Conservation (phyloP, 352 stramenopile species). For the Globisporangium uncinulatum region DNA sequence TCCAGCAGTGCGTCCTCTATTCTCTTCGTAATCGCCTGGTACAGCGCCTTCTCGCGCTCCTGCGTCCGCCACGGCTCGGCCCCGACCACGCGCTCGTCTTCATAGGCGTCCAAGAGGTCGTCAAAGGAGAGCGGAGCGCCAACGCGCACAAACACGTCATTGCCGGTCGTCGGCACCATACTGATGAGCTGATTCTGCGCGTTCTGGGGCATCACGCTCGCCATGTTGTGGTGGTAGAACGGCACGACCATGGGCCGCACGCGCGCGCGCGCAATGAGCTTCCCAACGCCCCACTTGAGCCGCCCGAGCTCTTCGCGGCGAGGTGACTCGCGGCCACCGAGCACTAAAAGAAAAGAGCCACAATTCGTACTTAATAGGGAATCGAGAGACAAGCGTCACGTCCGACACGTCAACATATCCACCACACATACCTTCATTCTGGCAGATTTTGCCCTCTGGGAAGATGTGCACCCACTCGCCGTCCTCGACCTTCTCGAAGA, state of each 20-base stretch:
- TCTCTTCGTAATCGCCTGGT: constrained; percentile 81
- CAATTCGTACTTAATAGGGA: background rate
- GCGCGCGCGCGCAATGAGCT: constrained; percentile 74
- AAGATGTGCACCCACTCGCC: constrained; percentile 87
- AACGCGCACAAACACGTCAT: constrained; percentile 53
- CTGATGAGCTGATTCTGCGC: constrained; percentile 65
- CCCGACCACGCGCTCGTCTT: constrained; percentile 36
- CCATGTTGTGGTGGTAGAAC: constrained; percentile 86
- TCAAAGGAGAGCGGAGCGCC: constrained; percentile 79
- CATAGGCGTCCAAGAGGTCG: constrained; percentile 68
- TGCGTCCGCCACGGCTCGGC: constrained; percentile 50
- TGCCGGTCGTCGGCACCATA: constrained; percentile 42
- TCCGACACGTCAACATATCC: no score
- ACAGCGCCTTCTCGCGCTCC: constrained; percentile 61
- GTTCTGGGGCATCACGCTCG: constrained; percentile 83
- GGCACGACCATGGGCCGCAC: constrained; percentile 72
- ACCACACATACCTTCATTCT: constrained; percentile 37
- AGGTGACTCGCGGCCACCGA: constrained; percentile 59
- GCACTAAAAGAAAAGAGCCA: constrained; percentile 19
- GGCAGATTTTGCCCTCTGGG: constrained; percentile 81
- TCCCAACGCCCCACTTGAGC: constrained; percentile 85
- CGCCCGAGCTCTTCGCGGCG: constrained; percentile 66
- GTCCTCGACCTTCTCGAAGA: constrained; percentile 78
- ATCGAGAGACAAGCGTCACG: background rate
- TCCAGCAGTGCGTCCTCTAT: constrained; percentile 74